A percentile compares a stretch with the other conserved stretches of the same genome.
phyloP scores from a whole-genome alignment of 768 basidiomycete species.

The Tubosaeta sp. region DNA sequence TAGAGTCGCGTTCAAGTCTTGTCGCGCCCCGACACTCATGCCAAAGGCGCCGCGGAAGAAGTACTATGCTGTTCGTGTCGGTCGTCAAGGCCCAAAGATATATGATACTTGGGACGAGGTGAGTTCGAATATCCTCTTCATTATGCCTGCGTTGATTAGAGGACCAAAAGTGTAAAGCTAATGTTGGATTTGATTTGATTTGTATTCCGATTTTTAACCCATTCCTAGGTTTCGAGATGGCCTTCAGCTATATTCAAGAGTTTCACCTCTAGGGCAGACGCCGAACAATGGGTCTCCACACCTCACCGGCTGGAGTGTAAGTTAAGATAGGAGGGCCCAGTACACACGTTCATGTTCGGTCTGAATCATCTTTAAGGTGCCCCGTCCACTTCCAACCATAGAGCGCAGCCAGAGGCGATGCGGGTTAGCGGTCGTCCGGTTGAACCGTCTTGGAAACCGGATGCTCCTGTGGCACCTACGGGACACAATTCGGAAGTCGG shows the following conservation, averaged over 20 bases:
- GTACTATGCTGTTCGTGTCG: conserved; percentile 59
- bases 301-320: conserved; percentile 13
- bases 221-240: conserved; percentile 47
- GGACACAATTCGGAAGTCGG: not conserved
- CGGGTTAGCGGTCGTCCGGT: not conserved
- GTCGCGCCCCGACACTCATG: conserved; percentile 14
- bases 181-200: conserved; percentile 28
- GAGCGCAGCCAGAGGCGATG: not conserved
- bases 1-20: not conserved
- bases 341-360: not conserved
- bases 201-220: not conserved
- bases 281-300: conserved; percentile 46
- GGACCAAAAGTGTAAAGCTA: conserved; percentile 41
- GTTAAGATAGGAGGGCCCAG: conserved; percentile 6
- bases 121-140: conserved; percentile 10
- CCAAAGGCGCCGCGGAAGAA: conserved; percentile 35
- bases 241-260: conserved; percentile 51
- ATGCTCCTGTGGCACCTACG: not conserved
- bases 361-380: conserved; percentile 8
- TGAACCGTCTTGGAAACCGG: not conserved
- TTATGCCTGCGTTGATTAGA: not conserved
- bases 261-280: conserved; percentile 42
- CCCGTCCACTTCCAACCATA: not conserved
- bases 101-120: conserved; percentile 62
- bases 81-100: conserved; percentile 54